Base-by-base conservation (phyloP, 2,329 filamentous ascomycete species). In the Epichloe brachyelytri region DNA sequence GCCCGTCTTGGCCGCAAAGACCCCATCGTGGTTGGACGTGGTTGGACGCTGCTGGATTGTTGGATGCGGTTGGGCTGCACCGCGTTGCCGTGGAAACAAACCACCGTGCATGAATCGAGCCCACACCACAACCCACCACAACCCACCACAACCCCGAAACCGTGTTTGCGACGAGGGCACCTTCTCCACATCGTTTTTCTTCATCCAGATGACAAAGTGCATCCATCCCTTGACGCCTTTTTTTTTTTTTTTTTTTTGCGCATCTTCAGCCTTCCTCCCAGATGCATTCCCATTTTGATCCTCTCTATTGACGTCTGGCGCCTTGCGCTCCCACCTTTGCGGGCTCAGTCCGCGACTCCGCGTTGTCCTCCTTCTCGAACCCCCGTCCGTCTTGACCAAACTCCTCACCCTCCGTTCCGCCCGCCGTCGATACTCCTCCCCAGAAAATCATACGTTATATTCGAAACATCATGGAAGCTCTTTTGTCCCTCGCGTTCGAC, bases 401-500 rank as follows among this genome's bases (percentile, higher is more conserved):
- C 22, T 45, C 6, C 2, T 17, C 43, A 14, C 43, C 22, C 43
- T 45, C 43, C 40, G n/a, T 5, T 12, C 11, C 40, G 40, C 14
- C n/a, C 37, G 30, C 14, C 7, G n/a, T 14, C 33, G 33, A 38
- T 19, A 48, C 14, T 30, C 30, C 43, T 43, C 36, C 50, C 33
- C 34, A 14, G 15, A 37, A 48, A 49, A 51, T 49, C 14, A 53
- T 30, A 54, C 55, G 3, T 30, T 19, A 37, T 34, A 43, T 26
- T 46, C 51, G 62, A 68, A 60, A 20, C 15, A 30, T 30, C 62
- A 97, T 97, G 93, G 93, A 97, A 73, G 82, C 86, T 49, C 79
- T 97, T 30, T 77, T 97, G 51, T 94, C 88, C 43, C 82, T 95
- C 65, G 89, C 91, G 54, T 97, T 97, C 70, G 90, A 96, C 73